Base-by-base conservation (phyloP, 768 basidiomycete genomes). In the Phylloporus sp. region DNA sequence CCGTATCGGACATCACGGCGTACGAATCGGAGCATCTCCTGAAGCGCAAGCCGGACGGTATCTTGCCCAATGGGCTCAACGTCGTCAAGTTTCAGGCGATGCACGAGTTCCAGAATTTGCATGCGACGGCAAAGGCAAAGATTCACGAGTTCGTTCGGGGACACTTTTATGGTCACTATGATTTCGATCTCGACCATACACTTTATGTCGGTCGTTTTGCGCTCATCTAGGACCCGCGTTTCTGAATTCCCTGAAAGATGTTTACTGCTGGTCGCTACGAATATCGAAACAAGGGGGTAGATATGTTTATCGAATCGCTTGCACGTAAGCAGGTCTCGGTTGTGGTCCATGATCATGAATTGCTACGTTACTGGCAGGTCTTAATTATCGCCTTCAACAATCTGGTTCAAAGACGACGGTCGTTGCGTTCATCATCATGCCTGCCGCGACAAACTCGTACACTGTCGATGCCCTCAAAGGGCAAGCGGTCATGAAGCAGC, bases 181-280 rank as follows among this genome's bases (percentile, higher is more conserved):
- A 98, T 64, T 97, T 98, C 61, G 91, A 97, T 68, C 77, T 98
- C 33, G 90, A 95, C 17, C 88, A 91, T 56, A 91, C 90, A 6
- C 72, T 92, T 42, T 92, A 92, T 64, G 86, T 87, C 50, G 37
- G 82, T 69, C 14, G 14, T 32, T 10, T n/a, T 23, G 2, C 6
- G 13, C 40, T 13, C 9, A 37, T 44, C 18, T 8, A 6, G 29
- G 9, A 37, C 32, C 15, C 49, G 11, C 14, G 29, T 44, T 38
- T 9, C 56, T 58, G 27, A 50, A 34, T 6, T 39, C 10, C 31
- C 27, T 35, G 15, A 45, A 62, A 96, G 89, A 83, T 97, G 80
- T 99, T 99, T 71, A 98, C 92, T 14, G 96, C 96, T n/a, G 96
- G 96, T 33, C 82, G 96, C 35, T 99, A 99, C 68, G 96, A 99